These are phyloP conservation scores for Mycena haematopus DNA, from an alignment of 768 basidiomycete genomes.

Conservation along the genomic window DNA sequence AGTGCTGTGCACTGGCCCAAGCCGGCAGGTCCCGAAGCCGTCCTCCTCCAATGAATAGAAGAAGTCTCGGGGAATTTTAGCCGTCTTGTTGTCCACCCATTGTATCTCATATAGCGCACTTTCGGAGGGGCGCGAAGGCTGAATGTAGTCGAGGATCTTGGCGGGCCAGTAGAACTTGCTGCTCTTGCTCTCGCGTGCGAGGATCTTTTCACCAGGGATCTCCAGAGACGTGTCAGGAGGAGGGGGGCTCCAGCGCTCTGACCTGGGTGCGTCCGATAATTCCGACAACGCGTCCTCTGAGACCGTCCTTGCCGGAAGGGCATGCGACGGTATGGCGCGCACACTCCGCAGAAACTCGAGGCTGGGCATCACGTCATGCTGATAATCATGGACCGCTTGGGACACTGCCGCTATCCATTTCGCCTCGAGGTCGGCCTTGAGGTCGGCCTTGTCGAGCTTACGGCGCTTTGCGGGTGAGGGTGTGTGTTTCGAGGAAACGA, in stretches of 20 bases:
- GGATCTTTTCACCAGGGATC: constrained; percentile 72
- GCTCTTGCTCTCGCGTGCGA: constrained; percentile 52
- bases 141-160: constrained; percentile 56
- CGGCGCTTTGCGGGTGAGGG: constrained; percentile 54
- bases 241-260: constrained; percentile 46
- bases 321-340: constrained; percentile 7
- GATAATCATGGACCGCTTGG: constrained; percentile 51
- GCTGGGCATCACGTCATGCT: constrained; percentile 57
- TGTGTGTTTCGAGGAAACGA: constrained; percentile 2
- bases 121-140: constrained; percentile 46
- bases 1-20: constrained; percentile 63
- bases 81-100: constrained; percentile 62
- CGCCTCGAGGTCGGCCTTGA: constrained; percentile 39
- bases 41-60: constrained; percentile 66
- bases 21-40: constrained; percentile 67
- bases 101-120: constrained; percentile 54
- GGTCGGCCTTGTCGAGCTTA: constrained; percentile 41
- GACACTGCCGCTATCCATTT: constrained; percentile 58
- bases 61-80: constrained; percentile 51
- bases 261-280: constrained; percentile 18
- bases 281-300: constrained; percentile 23
- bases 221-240: constrained; percentile 54
- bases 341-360: constrained; percentile 37
- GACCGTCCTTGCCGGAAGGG: constrained; percentile 17
- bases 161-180: constrained; percentile 71